These are phyloP conservation scores for Plasmopara muralis DNA, from an alignment of 352 stramenopile genomes.

Conservation along the genomic window DNA sequence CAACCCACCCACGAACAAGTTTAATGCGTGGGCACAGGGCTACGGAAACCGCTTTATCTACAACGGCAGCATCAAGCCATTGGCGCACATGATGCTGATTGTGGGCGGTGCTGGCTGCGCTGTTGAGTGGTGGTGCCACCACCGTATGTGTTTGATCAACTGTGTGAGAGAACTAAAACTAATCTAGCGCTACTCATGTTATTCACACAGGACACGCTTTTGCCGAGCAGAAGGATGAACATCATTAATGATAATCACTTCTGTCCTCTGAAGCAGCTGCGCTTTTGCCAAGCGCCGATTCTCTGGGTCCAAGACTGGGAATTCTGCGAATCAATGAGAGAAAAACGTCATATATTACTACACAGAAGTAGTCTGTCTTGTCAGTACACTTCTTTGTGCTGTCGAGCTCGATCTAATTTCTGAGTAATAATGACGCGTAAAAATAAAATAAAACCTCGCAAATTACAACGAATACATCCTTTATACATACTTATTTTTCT, in stretches of 20 bases:
- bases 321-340: no score
- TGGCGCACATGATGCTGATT: slow-evolving; percentile 76
- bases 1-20: slow-evolving; percentile 49
- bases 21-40: slow-evolving; percentile 62
- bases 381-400: no score
- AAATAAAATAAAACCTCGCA: background rate
- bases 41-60: slow-evolving; percentile 75
- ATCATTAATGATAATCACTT: slow-evolving; percentile 39
- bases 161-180: background rate
- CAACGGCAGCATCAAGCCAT: slow-evolving; percentile 59
- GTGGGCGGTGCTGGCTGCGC: slow-evolving; percentile 43
- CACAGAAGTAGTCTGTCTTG: no score
- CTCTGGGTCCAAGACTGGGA: no score
- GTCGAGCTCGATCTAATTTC: no score
- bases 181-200: background rate
- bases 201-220: slow-evolving; percentile 36
- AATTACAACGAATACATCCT: no score
- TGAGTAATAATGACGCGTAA: background rate
- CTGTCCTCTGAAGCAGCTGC: slow-evolving; percentile 8
- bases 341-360: no score
- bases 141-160: slow-evolving; percentile 33
- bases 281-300: no score
- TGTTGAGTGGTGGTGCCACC: slow-evolving; percentile 62
- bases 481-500: background rate
- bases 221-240: slow-evolving; percentile 46